phyloP scores from a whole-genome alignment of 2,329 filamentous ascomycete species.

The Cyclaneusma minus region DNA sequence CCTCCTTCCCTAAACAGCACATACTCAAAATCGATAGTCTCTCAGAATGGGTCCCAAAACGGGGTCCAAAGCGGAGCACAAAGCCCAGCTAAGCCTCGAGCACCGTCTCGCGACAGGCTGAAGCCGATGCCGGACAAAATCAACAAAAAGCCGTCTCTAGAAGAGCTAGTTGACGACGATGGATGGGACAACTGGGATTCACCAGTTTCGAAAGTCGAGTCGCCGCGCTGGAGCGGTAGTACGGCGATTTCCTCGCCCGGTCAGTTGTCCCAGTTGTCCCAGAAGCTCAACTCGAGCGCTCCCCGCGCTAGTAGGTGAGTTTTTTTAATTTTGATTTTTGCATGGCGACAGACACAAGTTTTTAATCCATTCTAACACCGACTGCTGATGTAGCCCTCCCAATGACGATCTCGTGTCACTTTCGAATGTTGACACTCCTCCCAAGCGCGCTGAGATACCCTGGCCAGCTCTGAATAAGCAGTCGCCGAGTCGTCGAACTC shows the following conservation, averaged over 20 bases:
- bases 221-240: conserved; percentile 47
- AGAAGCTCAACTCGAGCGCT: too few relatives aligned
- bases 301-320: too few relatives aligned
- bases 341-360: too few relatives aligned
- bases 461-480: conserved; percentile 30
- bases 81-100: background rate
- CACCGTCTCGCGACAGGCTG: background rate
- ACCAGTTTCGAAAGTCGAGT: conserved; percentile 33
- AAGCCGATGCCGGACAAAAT: conserved; percentile 3
- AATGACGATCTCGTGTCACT: background rate
- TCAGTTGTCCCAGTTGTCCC: too few relatives aligned
- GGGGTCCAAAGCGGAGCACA: conserved; percentile 1
- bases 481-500: conserved; percentile 57
- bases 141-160: conserved; percentile 5
- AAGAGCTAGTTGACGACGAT: conserved; percentile 41
- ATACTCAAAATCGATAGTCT: too few relatives aligned
- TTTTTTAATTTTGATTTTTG: too few relatives aligned
- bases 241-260: conserved; percentile 13
- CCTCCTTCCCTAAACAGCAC: conserved; percentile 6
- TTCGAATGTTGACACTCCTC: conserved; percentile 9
- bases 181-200: conserved; percentile 53
- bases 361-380: too few relatives aligned
- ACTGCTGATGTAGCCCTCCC: background rate
- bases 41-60: background rate
- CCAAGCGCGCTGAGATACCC: conserved; percentile 20